Evolutionary conservation across 352 stramenopile genomes (phyloP).

Genomic region (Aphanomyces cochlioides): DNA sequence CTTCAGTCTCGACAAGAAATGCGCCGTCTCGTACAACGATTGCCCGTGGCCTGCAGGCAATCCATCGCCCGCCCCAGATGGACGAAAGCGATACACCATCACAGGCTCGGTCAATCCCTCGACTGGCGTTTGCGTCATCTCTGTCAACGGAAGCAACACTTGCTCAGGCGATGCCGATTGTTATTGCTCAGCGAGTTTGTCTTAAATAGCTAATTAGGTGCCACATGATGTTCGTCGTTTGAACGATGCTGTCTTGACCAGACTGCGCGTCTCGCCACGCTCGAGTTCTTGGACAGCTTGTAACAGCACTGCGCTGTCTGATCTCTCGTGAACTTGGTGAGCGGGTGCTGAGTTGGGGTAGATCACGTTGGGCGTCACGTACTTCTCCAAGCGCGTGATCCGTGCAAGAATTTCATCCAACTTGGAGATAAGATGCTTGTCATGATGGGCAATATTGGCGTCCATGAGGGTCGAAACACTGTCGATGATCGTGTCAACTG

Average conservation of each 20-base stretch:
- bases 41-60: background rate
- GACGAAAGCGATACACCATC: constrained; percentile 3
- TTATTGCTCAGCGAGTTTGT: background rate
- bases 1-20: constrained; percentile 1
- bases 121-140: background rate
- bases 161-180: background rate
- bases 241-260: background rate
- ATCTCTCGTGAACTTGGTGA: background rate
- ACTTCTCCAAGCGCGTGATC: constrained; percentile 21
- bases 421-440: constrained; percentile 1
- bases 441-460: background rate
- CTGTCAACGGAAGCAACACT: background rate
- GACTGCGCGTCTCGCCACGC: background rate
- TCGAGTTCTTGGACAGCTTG: constrained; percentile 11
- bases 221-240: background rate
- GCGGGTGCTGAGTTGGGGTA: background rate
- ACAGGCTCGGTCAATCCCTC: background rate
- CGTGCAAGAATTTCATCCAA: constrained; percentile 15
- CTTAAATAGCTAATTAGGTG: background rate
- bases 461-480: constrained; percentile 1
- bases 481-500: constrained; percentile 16
- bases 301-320: background rate
- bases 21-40: background rate
- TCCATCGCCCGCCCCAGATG: background rate
- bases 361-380: constrained; percentile 15